A percentile compares a stretch with the other conserved stretches of the same genome.
These are phyloP conservation scores for Penicillium griseofulvum DNA, from an alignment of 2,329 filamentous ascomycete species.

Conservation along the genomic window DNA sequence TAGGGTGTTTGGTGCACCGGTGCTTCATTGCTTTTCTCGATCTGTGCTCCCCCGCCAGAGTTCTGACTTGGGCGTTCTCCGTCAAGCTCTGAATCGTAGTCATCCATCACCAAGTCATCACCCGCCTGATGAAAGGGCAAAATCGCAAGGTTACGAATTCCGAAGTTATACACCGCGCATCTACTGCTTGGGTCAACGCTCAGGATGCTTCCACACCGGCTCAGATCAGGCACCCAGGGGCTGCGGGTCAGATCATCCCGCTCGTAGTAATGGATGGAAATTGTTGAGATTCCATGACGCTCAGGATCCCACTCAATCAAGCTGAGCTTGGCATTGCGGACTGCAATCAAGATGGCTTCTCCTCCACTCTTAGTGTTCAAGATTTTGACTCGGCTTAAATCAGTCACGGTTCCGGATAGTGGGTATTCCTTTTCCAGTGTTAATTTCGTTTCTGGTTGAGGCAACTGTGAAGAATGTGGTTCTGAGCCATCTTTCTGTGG, in stretches of 20 bases:
- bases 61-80: constrained; percentile 57
- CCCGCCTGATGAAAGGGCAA: constrained; percentile 84
- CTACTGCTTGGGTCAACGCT: constrained; percentile 86
- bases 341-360: constrained; percentile 77
- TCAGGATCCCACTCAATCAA: constrained; percentile 91
- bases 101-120: constrained; percentile 87
- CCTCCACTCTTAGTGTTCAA: constrained; percentile 73
- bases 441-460: constrained; percentile 69
- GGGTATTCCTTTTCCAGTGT: constrained; percentile 81
- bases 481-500: constrained; percentile 43
- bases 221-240: constrained; percentile 76
- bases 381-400: constrained; percentile 73
- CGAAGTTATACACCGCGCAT: constrained; percentile 93
- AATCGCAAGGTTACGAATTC: constrained; percentile 82
- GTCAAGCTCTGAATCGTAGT: constrained; percentile 81
- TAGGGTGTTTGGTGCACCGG: constrained; percentile 63
- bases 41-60: constrained; percentile 21
- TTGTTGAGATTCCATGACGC: constrained; percentile 73
- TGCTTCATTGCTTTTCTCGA: constrained; percentile 36
- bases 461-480: constrained; percentile 58
- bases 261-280: constrained; percentile 98
- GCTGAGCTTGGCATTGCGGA: constrained; percentile 89
- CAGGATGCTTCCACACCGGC: constrained; percentile 74
- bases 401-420: constrained; percentile 79
- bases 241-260: constrained; percentile 81